Evolutionary conservation across 1,284 basidiomycete species (phyloP).

Genomic region (Gymnopus androsaceus): DNA sequence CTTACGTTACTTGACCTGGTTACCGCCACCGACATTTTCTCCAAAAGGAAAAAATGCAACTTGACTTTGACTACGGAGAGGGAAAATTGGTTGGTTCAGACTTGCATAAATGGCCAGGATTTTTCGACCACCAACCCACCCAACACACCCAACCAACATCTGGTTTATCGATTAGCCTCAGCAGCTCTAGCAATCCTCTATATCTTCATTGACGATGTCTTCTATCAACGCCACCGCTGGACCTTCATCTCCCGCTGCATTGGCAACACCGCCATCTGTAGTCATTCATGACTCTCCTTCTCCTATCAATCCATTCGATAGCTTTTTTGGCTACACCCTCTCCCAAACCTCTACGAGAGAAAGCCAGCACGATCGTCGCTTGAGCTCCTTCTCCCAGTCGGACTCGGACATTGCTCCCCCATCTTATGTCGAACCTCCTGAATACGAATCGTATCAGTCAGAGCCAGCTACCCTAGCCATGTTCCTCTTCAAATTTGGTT

Average conservation of each 20-base stretch:
- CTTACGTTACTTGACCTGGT: too few relatives aligned
- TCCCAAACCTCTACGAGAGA: slow-evolving; percentile 20
- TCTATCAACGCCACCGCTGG: neutral
- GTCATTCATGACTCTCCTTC: neutral
- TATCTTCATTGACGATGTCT: too few relatives aligned
- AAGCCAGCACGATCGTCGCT: slow-evolving; percentile 26
- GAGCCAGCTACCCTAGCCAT: slow-evolving; percentile 44
- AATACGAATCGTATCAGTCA: slow-evolving; percentile 20
- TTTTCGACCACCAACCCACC: too few relatives aligned
- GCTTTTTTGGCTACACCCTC: slow-evolving; percentile 23
- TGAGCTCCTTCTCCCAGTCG: neutral
- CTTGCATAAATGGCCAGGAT: too few relatives aligned
- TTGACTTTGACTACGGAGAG: too few relatives aligned
- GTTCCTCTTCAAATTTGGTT: slow-evolving; percentile 47
- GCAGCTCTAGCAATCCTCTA: too few relatives aligned
- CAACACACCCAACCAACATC: too few relatives aligned
- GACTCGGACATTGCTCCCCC: slow-evolving; percentile 15
- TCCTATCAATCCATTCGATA: slow-evolving; percentile 18
- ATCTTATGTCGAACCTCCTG: slow-evolving; percentile 24
- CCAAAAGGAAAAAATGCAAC: too few relatives aligned
- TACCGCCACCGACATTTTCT: too few relatives aligned
- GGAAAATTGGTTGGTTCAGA: too few relatives aligned
- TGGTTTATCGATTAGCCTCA: too few relatives aligned
- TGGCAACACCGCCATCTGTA: neutral
- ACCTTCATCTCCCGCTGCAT: neutral